phyloP scores from a whole-genome alignment of 2,329 filamentous ascomycete genomes.

The Xenosphaeropsis pyriputrescens region DNA sequence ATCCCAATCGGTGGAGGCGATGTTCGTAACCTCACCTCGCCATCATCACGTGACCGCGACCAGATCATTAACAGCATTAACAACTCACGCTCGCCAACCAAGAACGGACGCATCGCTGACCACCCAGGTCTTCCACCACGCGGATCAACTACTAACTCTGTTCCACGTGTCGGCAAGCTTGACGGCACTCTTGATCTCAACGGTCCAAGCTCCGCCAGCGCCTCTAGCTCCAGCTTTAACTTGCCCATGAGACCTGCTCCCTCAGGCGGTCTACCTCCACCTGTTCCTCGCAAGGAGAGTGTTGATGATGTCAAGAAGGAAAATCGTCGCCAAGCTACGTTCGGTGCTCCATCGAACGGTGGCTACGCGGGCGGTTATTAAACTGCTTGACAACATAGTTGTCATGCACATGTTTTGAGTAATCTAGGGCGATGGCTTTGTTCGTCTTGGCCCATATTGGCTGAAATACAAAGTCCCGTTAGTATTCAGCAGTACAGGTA shows the following conservation, averaged over 20 bases:
- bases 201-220: constrained; percentile 27
- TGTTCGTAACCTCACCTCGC: constrained; percentile 28
- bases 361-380: too few relatives aligned
- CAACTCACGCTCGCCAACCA: constrained; percentile 16
- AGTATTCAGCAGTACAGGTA: too few relatives aligned
- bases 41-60: constrained; percentile 7
- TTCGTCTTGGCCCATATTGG: too few relatives aligned
- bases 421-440: too few relatives aligned
- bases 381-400: too few relatives aligned
- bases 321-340: constrained; percentile 36
- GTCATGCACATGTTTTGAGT: too few relatives aligned
- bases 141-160: constrained; percentile 34
- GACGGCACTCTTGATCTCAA: constrained; percentile 15
- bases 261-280: constrained; percentile 40
- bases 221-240: constrained; percentile 33
- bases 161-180: constrained; percentile 29
- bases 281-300: constrained; percentile 34
- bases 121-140: constrained; percentile 32
- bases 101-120: constrained; percentile 26
- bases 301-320: constrained; percentile 29
- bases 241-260: constrained; percentile 50
- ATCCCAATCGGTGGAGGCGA: constrained; percentile 51
- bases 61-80: constrained; percentile 18
- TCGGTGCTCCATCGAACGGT: constrained; percentile 23
- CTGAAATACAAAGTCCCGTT: too few relatives aligned